These are phyloP conservation scores for Ceratocystis papillata DNA, from an alignment of 2,329 filamentous ascomycete genomes.

Conservation along the genomic window DNA sequence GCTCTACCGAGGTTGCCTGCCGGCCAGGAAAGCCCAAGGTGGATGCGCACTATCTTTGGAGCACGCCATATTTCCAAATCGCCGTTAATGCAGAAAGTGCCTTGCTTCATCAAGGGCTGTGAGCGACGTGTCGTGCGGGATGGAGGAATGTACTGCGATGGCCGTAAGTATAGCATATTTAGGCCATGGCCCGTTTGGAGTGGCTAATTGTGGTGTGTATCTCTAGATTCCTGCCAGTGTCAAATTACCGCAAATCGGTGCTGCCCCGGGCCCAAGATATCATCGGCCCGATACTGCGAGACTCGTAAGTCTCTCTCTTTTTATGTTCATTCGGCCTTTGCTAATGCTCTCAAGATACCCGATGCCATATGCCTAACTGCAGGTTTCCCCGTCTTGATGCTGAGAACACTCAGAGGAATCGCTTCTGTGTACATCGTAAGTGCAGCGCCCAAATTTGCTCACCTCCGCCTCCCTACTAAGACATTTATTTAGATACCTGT, in stretches of 20 bases:
- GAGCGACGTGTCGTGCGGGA: background rate
- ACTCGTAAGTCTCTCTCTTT: conserved; percentile 6
- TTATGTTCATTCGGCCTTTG: background rate
- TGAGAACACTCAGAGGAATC: background rate
- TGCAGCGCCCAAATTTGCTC: background rate
- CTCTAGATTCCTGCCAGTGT: conserved; percentile 13
- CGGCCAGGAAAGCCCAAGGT: conserved; percentile 10
- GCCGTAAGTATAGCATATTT: background rate
- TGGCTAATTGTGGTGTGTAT: background rate
- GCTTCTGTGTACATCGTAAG: conserved; percentile 20
- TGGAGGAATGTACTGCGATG: conserved; percentile 13
- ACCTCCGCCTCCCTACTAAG: background rate
- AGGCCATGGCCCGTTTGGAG: background rate
- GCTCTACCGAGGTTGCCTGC: background rate
- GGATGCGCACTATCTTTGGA: conserved; percentile 17
- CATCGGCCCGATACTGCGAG: conserved; percentile 8
- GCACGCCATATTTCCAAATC: conserved; percentile 19
- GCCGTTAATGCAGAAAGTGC: conserved; percentile 4
- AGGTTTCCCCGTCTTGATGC: conserved; percentile 15
- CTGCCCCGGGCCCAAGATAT: conserved; percentile 7
- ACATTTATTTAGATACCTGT: conserved; percentile 25
- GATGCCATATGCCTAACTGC: conserved; percentile 5
- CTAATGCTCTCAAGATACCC: conserved; percentile 10
- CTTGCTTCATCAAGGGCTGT: conserved; percentile 18
- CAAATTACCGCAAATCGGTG: background rate